Evolutionary conservation across 495 filamentous ascomycete genomes (phyloP).

Genomic region (Ascodesmis nigricans): DNA sequence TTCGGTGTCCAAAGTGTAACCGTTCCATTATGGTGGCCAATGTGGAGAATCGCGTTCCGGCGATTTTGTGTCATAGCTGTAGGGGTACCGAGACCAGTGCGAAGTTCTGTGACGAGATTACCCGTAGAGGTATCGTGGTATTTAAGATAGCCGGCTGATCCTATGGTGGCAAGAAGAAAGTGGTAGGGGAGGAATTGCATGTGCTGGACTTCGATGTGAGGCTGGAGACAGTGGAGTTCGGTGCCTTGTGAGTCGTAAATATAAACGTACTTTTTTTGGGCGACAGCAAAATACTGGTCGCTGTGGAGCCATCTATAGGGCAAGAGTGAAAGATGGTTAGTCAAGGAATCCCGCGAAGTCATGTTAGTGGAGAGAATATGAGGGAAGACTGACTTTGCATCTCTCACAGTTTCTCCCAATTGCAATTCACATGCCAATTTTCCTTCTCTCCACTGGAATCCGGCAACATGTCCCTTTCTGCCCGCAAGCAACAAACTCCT

Average conservation of each 20-base stretch:
- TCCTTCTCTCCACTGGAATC: conserved; percentile 88
- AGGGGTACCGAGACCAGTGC: conserved; percentile 63
- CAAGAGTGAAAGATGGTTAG: background rate
- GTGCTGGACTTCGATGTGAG: conserved; percentile 77
- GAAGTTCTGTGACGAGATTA: conserved; percentile 56
- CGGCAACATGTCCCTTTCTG: conserved; percentile 82
- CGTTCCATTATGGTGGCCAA: conserved; percentile 82
- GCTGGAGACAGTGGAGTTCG: conserved; percentile 72
- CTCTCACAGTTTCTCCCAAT: conserved; percentile 66
- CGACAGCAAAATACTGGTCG: conserved; percentile 88
- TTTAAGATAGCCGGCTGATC: conserved; percentile 65
- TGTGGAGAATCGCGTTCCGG: conserved; percentile 72
- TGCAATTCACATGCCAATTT: conserved; percentile 81
- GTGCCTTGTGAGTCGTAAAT: conserved; percentile 82
- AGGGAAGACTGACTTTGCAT: conserved; percentile 28
- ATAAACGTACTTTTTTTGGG: conserved; percentile 89
- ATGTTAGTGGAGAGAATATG: background rate
- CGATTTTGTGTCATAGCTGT: conserved; percentile 72
- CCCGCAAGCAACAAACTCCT: conserved; percentile 66
- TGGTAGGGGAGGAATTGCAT: conserved; percentile 95
- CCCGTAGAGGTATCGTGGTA: conserved; percentile 93
- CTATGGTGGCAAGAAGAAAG: conserved; percentile 71
- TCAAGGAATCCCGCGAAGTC: no score
- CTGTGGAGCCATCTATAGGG: conserved; percentile 83
- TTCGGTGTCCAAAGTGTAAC: conserved; percentile 97